Percentiles rank a stretch among this genome's conserved stretches.
phyloP scores from a whole-genome alignment of 345 rosid species.

The Excoecaria agallocha region DNA sequence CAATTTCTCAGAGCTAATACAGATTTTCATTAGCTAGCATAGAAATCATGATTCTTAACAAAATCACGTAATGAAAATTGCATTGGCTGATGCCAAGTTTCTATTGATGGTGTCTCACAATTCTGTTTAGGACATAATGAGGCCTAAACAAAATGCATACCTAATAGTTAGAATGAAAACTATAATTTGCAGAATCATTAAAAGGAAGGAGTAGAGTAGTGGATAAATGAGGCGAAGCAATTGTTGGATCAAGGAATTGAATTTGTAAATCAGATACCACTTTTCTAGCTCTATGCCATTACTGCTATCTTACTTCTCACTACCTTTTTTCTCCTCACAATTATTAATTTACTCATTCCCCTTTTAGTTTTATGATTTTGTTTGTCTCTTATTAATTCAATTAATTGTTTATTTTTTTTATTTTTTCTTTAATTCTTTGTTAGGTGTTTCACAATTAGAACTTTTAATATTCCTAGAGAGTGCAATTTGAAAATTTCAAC shows the following conservation, averaged over 20 bases:
- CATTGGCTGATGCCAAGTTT: background rate
- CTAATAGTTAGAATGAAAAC: background rate
- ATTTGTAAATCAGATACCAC: slow-evolving; percentile 49
- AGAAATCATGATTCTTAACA: background rate
- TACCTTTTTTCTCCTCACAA: slow-evolving; percentile 49
- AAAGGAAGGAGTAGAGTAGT: slow-evolving; percentile 63
- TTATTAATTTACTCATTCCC: slow-evolving; percentile 39
- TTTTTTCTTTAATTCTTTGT: background rate
- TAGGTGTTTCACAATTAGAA: background rate
- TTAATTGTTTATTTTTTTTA: too few species aligned
- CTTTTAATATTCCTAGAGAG: too few species aligned
- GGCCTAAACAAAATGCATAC: background rate
- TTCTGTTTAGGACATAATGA: background rate
- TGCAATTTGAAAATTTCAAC: background rate
- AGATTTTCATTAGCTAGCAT: background rate
- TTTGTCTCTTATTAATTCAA: too few species aligned
- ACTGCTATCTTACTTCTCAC: slow-evolving; percentile 46
- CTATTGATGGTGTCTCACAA: background rate
- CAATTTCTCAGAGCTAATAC: too few species aligned
- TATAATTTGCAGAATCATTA: slow-evolving; percentile 5
- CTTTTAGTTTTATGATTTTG: too few species aligned
- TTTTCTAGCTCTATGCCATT: slow-evolving; percentile 60
- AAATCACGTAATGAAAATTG: background rate
- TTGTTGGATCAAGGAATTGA: slow-evolving; percentile 50
- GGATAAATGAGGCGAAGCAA: slow-evolving; percentile 46